Conservation (phyloP, 2,329 filamentous ascomycete species). For the Tolypocladium inflatum region DNA sequence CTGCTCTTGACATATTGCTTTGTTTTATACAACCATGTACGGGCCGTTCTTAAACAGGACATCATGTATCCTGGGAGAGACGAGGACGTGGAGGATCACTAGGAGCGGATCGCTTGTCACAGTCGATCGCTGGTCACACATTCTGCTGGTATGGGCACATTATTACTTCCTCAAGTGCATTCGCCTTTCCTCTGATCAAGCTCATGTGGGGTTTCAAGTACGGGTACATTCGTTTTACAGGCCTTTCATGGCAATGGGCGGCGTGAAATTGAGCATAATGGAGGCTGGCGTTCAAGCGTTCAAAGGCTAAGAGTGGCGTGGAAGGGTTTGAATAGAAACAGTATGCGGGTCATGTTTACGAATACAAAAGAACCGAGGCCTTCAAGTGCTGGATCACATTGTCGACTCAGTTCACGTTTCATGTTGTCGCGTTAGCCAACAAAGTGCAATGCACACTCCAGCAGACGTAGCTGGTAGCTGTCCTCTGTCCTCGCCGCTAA, state of each 20-base stretch:
- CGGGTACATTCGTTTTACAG: background rate
- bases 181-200: background rate
- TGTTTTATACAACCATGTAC: constrained; percentile 31
- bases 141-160: background rate
- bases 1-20: constrained; percentile 31
- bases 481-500: background rate
- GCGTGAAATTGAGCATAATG: background rate
- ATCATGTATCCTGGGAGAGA: constrained; percentile 47
- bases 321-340: too few species aligned
- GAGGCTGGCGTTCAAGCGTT: background rate
- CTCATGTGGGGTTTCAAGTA: background rate
- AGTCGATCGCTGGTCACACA: background rate
- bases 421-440: background rate
- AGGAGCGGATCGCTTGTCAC: background rate
- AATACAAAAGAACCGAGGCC: background rate
- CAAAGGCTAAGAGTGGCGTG: background rate
- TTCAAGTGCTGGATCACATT: background rate
- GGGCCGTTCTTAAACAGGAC: constrained; percentile 39
- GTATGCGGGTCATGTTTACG: background rate
- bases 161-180: background rate
- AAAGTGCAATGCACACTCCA: too few species aligned
- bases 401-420: background rate
- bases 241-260: background rate
- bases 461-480: background rate
- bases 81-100: constrained; percentile 39